A percentile compares a stretch with the other conserved stretches of the same genome.
These are phyloP conservation scores for Cadophora gregata DNA, from an alignment of 2,329 filamentous ascomycete genomes.

Conservation along the genomic window DNA sequence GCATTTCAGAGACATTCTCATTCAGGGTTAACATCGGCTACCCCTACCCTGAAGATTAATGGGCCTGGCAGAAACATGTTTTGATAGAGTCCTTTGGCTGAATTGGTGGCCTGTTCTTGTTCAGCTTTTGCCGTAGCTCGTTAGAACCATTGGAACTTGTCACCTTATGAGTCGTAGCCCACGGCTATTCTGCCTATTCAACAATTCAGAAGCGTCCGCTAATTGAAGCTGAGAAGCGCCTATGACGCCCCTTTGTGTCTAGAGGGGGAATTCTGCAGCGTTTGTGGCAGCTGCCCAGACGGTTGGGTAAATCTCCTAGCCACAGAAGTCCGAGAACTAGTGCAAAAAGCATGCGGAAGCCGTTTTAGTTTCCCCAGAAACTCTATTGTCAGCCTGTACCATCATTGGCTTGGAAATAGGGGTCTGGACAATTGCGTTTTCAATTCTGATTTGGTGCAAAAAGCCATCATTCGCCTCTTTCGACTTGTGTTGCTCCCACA, in stretches of 20 bases:
- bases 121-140: neutral
- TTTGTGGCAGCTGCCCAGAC: neutral
- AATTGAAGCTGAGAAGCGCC: neutral
- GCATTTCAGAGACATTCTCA: constrained; percentile 8
- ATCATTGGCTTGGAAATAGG: constrained; percentile 4
- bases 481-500: neutral
- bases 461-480: neutral
- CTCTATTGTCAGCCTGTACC: neutral
- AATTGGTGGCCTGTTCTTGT: neutral
- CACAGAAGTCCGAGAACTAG: neutral
- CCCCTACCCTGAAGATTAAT: neutral
- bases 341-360: constrained; percentile 1
- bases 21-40: constrained; percentile 1
- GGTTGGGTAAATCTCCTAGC: neutral
- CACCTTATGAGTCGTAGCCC: neutral
- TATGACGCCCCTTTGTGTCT: neutral
- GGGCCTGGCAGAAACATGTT: neutral
- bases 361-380: constrained; percentile 14
- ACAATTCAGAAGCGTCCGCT: neutral
- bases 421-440: neutral
- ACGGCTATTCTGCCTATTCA: neutral
- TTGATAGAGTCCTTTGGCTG: neutral
- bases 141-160: neutral
- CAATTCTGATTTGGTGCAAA: neutral
- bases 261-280: neutral